These are phyloP conservation scores for Phlebiopsis flavidoalba DNA, from an alignment of 768 basidiomycete species.

Conservation along the genomic window DNA sequence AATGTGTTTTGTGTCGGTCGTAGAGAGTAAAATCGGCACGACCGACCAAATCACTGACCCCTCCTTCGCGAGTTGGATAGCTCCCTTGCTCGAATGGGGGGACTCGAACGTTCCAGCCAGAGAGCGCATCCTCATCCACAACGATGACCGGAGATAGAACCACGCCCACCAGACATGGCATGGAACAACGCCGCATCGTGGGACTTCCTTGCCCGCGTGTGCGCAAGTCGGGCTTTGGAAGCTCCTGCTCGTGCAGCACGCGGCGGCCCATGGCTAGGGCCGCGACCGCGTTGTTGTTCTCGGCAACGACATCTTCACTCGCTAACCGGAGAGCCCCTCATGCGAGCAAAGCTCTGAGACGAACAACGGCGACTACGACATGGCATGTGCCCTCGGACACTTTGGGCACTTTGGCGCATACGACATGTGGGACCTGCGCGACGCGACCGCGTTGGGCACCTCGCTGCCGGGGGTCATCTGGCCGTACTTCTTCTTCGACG, in stretches of 20 bases:
- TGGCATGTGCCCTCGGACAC: slow-evolving; percentile 39
- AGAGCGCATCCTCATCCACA: slow-evolving; percentile 27
- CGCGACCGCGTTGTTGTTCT: slow-evolving; percentile 36
- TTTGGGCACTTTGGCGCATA: slow-evolving; percentile 30
- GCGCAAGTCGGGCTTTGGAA: slow-evolving; percentile 38
- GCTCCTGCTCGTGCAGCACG: slow-evolving; percentile 30
- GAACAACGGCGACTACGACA: slow-evolving; percentile 33
- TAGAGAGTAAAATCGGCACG: slow-evolving; percentile 35
- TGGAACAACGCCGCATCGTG: slow-evolving; percentile 31
- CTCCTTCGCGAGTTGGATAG: slow-evolving; percentile 25
- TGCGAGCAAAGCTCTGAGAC: slow-evolving; percentile 37
- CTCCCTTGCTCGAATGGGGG: slow-evolving; percentile 19
- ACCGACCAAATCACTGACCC: slow-evolving; percentile 26
- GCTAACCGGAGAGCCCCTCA: slow-evolving; percentile 34
- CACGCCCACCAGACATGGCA: slow-evolving; percentile 17
- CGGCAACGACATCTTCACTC: slow-evolving; percentile 38
- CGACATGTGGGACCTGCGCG: slow-evolving; percentile 34
- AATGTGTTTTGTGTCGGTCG: slow-evolving; percentile 39
- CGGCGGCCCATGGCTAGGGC: too few relatives aligned
- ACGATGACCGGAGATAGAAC: slow-evolving; percentile 23
- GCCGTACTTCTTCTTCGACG: slow-evolving; percentile 41
- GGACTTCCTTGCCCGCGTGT: slow-evolving; percentile 32
- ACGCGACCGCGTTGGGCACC: slow-evolving; percentile 27
- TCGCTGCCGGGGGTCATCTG: slow-evolving; percentile 22
- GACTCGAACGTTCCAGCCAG: slow-evolving; percentile 21